A percentile compares a stretch with the other conserved stretches of the same genome.
Conservation (phyloP, 164 flowering plant species). For the Piper betle region DNA sequence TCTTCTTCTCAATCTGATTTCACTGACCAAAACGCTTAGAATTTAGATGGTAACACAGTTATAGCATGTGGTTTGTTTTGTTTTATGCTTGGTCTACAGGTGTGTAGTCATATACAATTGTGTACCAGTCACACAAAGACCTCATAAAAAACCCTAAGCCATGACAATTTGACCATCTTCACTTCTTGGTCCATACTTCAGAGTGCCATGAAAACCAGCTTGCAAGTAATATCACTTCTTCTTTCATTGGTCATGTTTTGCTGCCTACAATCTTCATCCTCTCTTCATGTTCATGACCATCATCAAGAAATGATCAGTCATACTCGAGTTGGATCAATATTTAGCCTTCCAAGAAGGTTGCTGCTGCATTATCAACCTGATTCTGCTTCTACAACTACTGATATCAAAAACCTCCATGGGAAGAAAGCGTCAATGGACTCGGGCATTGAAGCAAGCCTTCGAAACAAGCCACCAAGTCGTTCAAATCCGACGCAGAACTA, state of each 20-base stretch:
- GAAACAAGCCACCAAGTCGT: background rate
- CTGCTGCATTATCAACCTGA: background rate
- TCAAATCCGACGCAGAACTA: background rate
- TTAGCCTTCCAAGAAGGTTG: background rate
- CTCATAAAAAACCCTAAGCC: background rate
- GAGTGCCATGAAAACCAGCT: background rate
- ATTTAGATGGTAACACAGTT: no score
- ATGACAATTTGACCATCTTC: background rate
- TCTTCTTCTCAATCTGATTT: no score
- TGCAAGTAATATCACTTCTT: background rate
- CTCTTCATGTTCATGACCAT: no score
- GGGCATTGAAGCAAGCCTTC: background rate
- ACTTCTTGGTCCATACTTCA: background rate
- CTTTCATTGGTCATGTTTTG: background rate
- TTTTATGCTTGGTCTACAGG: no score
- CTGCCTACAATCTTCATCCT: background rate
- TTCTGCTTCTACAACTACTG: background rate
- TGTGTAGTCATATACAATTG: no score
- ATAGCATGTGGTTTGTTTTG: background rate
- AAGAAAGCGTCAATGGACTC: background rate
- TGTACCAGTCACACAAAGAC: background rate
- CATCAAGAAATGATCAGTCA: background rate
- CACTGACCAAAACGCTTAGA: no score
- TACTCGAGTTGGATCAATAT: no score
- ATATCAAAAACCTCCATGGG: background rate